These are phyloP conservation scores for Candida nemodendra DNA, from an alignment of 805 yeast genomes.

Conservation along the genomic window DNA sequence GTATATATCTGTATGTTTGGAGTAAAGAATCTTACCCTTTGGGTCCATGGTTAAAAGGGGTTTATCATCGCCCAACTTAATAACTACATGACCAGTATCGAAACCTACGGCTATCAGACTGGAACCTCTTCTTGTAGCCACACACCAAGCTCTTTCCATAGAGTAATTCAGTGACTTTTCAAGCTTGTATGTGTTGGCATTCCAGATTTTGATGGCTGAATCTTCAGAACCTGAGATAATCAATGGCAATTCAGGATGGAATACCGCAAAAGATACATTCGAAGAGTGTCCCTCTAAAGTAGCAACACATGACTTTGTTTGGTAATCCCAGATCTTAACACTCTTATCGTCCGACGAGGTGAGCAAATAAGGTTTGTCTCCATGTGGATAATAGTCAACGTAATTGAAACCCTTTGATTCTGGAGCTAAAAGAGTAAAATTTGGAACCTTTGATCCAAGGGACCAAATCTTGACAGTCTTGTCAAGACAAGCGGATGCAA, in stretches of 20 bases:
- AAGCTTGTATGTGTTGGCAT: slow-evolving; percentile 86
- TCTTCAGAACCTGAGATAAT: slow-evolving; percentile 97
- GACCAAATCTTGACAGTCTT: slow-evolving; percentile 98
- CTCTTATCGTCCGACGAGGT: slow-evolving; percentile 91
- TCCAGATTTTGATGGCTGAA: slow-evolving; percentile 93
- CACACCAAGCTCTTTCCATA: slow-evolving; percentile 97
- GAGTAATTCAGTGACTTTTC: slow-evolving; percentile 91
- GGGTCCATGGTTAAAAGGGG: slow-evolving; percentile 93
- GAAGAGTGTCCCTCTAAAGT: slow-evolving; percentile 90
- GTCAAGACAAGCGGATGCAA: slow-evolving; percentile 96
- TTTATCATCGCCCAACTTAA: slow-evolving; percentile 89
- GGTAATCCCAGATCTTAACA: slow-evolving; percentile 93
- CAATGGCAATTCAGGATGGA: slow-evolving; percentile 96
- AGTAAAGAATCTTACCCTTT: slow-evolving; percentile 87
- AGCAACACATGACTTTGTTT: slow-evolving; percentile 93
- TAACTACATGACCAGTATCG: slow-evolving; percentile 88
- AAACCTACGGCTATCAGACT: slow-evolving; percentile 89
- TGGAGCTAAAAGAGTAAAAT: slow-evolving; percentile 88
- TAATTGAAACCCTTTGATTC: slow-evolving; percentile 92
- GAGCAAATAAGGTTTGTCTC: slow-evolving; percentile 94
- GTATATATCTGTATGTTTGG: slow-evolving; percentile 86
- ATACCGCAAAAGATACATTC: slow-evolving; percentile 94
- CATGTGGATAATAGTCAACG: slow-evolving; percentile 95
- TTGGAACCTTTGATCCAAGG: slow-evolving; percentile 80
- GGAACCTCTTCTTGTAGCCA: slow-evolving; percentile 67